Evolutionary conservation across 1,284 basidiomycete genomes (phyloP), one percentile per base, ranked within the genome.

Genomic region (Moesziomyces antarcticus): DNA sequence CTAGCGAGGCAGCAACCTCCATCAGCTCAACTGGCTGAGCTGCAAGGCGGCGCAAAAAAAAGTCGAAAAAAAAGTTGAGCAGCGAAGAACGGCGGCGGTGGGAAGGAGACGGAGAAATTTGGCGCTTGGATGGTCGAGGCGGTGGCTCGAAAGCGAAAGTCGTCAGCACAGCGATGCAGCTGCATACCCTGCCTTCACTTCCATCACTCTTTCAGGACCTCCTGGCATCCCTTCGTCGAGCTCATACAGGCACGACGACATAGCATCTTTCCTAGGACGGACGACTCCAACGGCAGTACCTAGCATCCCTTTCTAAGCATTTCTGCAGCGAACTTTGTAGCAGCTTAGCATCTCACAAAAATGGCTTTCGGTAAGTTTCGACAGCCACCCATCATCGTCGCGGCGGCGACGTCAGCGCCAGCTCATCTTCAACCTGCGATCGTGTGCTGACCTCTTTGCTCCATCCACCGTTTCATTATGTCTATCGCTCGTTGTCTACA

Each of bases 341-440:
- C 53, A 49, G 42, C 50, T 43, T 11, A 30, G 40, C 40, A 62
- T 57, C 18, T 35, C 33, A 53, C 50, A 70, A 56, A 56, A 37
- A 72, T 72, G 69, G 69, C 63, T 72, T 72, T 72, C 59, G 69
- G 69, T 72, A 66, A 47, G 69, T 62, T 24, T 41, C 27, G 13
- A 22, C 48, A 33, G 30, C 16, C 27, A 37, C 10, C 3, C 43
- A 8, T 21, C 11, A 9, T 21, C 43, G 37, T 21, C 43, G 37
- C 18, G 16, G 5, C 25, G 7, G 5, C 9, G 2, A 41, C 37
- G 37, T 20, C 13, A 11, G 16, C 30, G 24, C 25, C 21, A 25
- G 42, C 20, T 21, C 21, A 21, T 14, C 22, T 18, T 4, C 42
- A 27, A 37, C 18, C 1, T 25, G 11, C 30, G 13, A 40, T 3